phyloP scores from a whole-genome alignment of 805 yeast genomes.

The Ogataea pilisensis region DNA sequence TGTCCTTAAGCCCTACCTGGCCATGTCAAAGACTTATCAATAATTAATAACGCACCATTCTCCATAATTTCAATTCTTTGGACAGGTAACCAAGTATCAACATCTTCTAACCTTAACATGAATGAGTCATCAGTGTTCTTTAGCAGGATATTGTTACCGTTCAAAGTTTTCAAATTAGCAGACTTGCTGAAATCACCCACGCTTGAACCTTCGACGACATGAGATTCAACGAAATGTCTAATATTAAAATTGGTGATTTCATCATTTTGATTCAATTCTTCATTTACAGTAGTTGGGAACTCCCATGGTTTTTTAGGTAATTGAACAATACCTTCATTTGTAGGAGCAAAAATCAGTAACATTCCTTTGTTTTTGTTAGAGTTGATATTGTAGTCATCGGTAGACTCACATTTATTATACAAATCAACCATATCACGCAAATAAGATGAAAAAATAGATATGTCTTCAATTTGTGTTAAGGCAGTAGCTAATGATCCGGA shows the following conservation, averaged over 20 bases:
- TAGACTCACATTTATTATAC: constrained; percentile 41
- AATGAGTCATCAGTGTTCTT: constrained; percentile 34
- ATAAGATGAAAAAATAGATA: constrained; percentile 65
- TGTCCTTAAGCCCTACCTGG: constrained; percentile 24
- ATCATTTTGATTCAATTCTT: constrained; percentile 42
- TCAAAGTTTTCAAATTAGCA: constrained; percentile 26
- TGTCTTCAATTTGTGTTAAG: constrained; percentile 35
- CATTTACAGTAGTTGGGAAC: constrained; percentile 53
- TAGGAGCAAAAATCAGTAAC: constrained; percentile 67
- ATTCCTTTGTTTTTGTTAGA: constrained; percentile 21
- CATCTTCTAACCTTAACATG: constrained; percentile 30
- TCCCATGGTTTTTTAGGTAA: constrained; percentile 72
- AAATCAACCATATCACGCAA: constrained; percentile 58
- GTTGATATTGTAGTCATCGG: constrained; percentile 18
- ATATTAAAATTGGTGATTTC: constrained; percentile 47
- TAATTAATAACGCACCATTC: constrained; percentile 44
- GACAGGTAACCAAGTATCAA: constrained; percentile 35
- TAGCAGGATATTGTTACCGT: constrained; percentile 34
- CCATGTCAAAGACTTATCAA: constrained; percentile 35
- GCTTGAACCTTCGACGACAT: constrained; percentile 40
- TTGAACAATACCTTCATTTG: constrained; percentile 53
- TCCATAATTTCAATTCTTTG: constrained; percentile 33
- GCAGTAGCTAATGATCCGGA: constrained; percentile 34
- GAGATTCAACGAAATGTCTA: constrained; percentile 56
- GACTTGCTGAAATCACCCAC: constrained; percentile 17